Percentiles rank a stretch among this genome's conserved stretches.
These are phyloP conservation scores for Ceratocystis albifundus DNA, from an alignment of 2,329 filamentous ascomycete genomes.

Conservation along the genomic window DNA sequence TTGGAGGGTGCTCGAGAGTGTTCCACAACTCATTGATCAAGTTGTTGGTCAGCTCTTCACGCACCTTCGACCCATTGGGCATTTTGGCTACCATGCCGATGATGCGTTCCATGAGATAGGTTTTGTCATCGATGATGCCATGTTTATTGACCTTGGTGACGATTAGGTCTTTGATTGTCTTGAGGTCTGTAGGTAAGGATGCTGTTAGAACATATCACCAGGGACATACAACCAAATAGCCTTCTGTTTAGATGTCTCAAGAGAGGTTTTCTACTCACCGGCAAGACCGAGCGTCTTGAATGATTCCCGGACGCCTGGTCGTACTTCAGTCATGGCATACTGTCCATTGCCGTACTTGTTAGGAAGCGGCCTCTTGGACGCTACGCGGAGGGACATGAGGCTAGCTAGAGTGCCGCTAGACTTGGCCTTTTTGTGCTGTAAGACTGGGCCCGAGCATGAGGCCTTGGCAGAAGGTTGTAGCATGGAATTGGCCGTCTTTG, in stretches of 20 bases:
- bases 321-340: slow-evolving; percentile 39
- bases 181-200: slow-evolving; percentile 39
- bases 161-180: slow-evolving; percentile 51
- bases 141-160: slow-evolving; percentile 51
- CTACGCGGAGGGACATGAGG: slow-evolving; percentile 32
- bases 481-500: neutral
- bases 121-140: slow-evolving; percentile 58
- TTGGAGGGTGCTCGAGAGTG: slow-evolving; percentile 59
- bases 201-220: slow-evolving; percentile 20
- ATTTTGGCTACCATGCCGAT: slow-evolving; percentile 59
- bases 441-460: neutral
- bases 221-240: no score
- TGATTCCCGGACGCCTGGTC: slow-evolving; percentile 45
- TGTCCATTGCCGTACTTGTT: slow-evolving; percentile 52
- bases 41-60: slow-evolving; percentile 51
- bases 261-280: slow-evolving; percentile 29
- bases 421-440: slow-evolving; percentile 14
- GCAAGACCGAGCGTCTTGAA: slow-evolving; percentile 42
- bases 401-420: slow-evolving; percentile 7
- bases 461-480: neutral
- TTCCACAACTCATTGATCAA: slow-evolving; percentile 62
- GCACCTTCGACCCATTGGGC: slow-evolving; percentile 48
- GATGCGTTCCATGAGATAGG: slow-evolving; percentile 62
- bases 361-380: slow-evolving; percentile 51
- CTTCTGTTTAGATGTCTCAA: no score